A percentile compares a stretch with the other conserved stretches of the same genome.
These are phyloP conservation scores for Hypoxylon perforatum DNA, from an alignment of 495 filamentous ascomycete species.

Conservation along the genomic window DNA sequence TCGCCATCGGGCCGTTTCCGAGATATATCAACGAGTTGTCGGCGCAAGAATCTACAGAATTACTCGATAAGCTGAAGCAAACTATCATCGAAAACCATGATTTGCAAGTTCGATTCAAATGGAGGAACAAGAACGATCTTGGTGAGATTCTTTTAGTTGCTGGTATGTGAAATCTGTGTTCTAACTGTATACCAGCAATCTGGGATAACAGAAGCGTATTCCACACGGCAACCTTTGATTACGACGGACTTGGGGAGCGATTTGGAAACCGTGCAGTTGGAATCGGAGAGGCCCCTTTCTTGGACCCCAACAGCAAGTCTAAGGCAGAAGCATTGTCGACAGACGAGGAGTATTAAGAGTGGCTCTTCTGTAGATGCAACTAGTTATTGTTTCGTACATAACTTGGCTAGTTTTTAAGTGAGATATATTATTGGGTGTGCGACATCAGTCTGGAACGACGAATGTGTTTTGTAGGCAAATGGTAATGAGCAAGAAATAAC, in stretches of 20 bases:
- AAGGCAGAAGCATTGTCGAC: slow-evolving; percentile 14
- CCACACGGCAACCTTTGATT: slow-evolving; percentile 77
- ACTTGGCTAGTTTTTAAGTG: too few species aligned
- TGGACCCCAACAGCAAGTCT: slow-evolving; percentile 55
- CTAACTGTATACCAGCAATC: slow-evolving; percentile 64
- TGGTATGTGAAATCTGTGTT: background rate
- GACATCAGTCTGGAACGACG: background rate
- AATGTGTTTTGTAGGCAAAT: background rate
- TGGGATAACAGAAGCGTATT: slow-evolving; percentile 80
- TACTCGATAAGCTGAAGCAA: slow-evolving; percentile 68
- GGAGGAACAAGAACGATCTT: slow-evolving; percentile 69
- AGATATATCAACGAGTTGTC: slow-evolving; percentile 73
- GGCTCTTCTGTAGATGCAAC: too few species aligned
- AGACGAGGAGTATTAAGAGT: background rate
- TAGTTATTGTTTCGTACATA: too few species aligned
- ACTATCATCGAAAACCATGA: slow-evolving; percentile 79
- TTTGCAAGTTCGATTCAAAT: slow-evolving; percentile 74
- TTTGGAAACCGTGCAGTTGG: slow-evolving; percentile 71
- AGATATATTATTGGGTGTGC: too few species aligned
- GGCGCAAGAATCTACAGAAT: slow-evolving; percentile 66
- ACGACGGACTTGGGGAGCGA: slow-evolving; percentile 64
- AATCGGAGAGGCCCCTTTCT: slow-evolving; percentile 73
- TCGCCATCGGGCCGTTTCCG: slow-evolving; percentile 70
- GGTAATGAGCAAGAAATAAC: too few species aligned
- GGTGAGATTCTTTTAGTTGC: slow-evolving; percentile 44